phyloP scores from a whole-genome alignment of 768 basidiomycete species.

The Tylopilus sp. region DNA sequence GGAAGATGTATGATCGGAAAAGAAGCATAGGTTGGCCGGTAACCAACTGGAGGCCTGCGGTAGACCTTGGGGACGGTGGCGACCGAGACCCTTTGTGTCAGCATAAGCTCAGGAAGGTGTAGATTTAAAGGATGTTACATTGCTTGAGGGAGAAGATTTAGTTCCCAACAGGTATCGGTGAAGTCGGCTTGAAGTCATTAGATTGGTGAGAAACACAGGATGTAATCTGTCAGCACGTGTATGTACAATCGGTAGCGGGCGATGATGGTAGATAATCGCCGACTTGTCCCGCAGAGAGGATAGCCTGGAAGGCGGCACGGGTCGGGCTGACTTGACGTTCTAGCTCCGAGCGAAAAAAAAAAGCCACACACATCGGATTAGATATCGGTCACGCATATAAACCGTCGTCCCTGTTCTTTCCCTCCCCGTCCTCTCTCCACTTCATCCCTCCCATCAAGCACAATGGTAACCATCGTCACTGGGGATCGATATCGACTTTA shows the following conservation, averaged over 20 bases:
- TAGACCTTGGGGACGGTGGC: not conserved
- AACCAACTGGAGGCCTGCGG: not conserved
- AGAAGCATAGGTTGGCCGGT: not conserved
- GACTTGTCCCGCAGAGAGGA: conserved; percentile 5
- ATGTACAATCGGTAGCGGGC: not conserved
- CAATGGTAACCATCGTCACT: conserved; percentile 22
- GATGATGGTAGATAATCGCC: conserved; percentile 10
- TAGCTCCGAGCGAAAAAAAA: conserved; percentile 24
- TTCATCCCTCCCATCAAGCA: conserved; percentile 9
- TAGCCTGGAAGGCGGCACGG: conserved; percentile 6
- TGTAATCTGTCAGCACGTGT: conserved; percentile 7
- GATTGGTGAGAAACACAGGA: not conserved
- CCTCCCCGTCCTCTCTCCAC: not conserved
- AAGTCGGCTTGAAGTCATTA: not conserved
- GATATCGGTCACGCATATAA: conserved; percentile 27
- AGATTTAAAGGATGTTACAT: not conserved
- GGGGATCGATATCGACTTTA: not conserved
- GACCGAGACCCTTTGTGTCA: conserved; percentile 1
- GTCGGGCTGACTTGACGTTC: conserved; percentile 17
- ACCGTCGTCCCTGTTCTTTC: conserved; percentile 1
- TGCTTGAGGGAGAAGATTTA: not conserved
- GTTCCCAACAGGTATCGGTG: not conserved
- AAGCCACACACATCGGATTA: conserved; percentile 21
- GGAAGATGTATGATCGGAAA: not conserved
- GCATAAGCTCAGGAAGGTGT: not conserved